Conservation (phyloP, 2,329 filamentous ascomycete species). For the Cytospora chrysosperma region DNA sequence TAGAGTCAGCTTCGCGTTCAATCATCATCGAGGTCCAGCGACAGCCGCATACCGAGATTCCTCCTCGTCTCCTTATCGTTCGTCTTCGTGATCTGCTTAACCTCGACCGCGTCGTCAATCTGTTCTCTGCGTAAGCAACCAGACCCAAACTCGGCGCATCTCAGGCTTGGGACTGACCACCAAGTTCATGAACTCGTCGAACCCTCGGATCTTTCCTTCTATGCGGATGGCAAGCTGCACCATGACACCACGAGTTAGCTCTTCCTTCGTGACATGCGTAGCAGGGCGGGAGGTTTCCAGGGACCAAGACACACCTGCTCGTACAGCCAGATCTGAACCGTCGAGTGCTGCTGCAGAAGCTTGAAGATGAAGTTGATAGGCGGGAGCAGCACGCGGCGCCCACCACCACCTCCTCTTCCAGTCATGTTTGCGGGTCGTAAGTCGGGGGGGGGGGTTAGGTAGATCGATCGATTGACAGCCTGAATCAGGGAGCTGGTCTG, state of each 20-base stretch:
- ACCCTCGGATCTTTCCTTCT: slow-evolving; percentile 94
- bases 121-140: not conserved
- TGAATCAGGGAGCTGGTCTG: not conserved
- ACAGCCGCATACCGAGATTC: slow-evolving; percentile 18
- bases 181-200: slow-evolving; percentile 99
- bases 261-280: not conserved
- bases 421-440: slow-evolving; percentile 45
- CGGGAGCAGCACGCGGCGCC: slow-evolving; percentile 59
- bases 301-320: slow-evolving; percentile 59
- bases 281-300: not conserved
- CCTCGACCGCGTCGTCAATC: slow-evolving; percentile 91
- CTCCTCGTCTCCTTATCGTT: slow-evolving; percentile 74
- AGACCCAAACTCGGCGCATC: not conserved
- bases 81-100: slow-evolving; percentile 79
- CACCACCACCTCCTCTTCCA: slow-evolving; percentile 58
- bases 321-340: slow-evolving; percentile 73
- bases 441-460: not conserved
- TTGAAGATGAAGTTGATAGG: slow-evolving; percentile 89
- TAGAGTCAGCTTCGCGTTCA: slow-evolving; percentile 29
- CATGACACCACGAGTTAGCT: not conserved
- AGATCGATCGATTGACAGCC: not conserved
- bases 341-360: slow-evolving; percentile 61
- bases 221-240: slow-evolving; percentile 74
- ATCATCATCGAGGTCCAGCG: not conserved
- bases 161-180: slow-evolving; percentile 35